Conservation (phyloP, 2,329 filamentous ascomycete species). For the Fusarium gaditjirri region DNA sequence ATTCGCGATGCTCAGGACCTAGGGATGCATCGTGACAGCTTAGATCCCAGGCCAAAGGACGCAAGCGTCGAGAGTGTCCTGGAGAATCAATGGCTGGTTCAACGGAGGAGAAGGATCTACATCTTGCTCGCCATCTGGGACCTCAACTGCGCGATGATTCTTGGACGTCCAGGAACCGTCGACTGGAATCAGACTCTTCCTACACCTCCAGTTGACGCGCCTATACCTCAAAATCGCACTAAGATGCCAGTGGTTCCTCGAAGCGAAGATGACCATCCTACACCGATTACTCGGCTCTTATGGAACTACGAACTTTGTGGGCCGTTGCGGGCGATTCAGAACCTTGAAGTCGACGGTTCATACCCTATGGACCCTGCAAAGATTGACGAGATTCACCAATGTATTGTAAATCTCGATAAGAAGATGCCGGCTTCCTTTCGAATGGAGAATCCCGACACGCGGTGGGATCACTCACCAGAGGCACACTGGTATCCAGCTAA, state of each 20-base stretch:
- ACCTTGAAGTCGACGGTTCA: constrained; percentile 66
- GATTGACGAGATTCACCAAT: constrained; percentile 64
- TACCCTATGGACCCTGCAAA: constrained; percentile 64
- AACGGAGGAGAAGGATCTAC: constrained; percentile 66
- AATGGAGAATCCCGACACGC: constrained; percentile 65
- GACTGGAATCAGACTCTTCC: constrained; percentile 60
- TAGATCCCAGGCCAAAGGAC: constrained; percentile 61
- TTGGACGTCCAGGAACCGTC: constrained; percentile 67
- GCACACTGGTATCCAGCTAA: constrained; percentile 62
- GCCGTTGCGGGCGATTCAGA: constrained; percentile 64
- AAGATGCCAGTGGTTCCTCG: constrained; percentile 61
- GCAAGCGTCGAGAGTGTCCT: constrained; percentile 60
- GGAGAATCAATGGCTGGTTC: constrained; percentile 68
- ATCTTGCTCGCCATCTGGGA: constrained; percentile 64
- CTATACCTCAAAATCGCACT: constrained; percentile 58
- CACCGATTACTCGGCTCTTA: constrained; percentile 64
- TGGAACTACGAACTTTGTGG: constrained; percentile 60
- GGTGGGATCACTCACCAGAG: constrained; percentile 65
- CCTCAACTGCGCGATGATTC: constrained; percentile 62
- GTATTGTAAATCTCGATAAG: constrained; percentile 59
- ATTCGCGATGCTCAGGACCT: constrained; percentile 72
- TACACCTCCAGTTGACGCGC: constrained; percentile 64
- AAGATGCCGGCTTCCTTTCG: constrained; percentile 64
- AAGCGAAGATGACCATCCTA: constrained; percentile 63
- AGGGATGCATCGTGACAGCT: constrained; percentile 65